Percentiles rank a stretch among this genome's conserved stretches.
Conservation (phyloP, 1,139 yeast genomes). For the Pichia sp. region DNA sequence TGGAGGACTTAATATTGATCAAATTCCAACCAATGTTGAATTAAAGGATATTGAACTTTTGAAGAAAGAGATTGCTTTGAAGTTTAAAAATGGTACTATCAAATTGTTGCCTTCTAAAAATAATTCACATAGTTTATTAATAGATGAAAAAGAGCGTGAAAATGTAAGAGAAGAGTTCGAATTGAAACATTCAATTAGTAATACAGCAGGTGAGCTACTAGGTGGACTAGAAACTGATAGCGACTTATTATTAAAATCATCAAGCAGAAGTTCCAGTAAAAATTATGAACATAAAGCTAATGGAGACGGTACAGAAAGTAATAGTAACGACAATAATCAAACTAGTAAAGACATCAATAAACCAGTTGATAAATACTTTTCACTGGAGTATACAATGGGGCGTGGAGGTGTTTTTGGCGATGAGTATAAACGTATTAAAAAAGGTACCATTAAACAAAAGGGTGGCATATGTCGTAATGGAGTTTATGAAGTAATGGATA, state of each 20-base stretch:
- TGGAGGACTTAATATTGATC: constrained; percentile 14
- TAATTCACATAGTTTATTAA: constrained; percentile 7
- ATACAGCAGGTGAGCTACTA: constrained; percentile 5
- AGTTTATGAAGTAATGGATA: constrained; percentile 4
- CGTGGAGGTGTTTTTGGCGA: constrained; percentile 16
- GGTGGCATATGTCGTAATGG: constrained; percentile 13
- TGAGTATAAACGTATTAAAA: constrained; percentile 4
- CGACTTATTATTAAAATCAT: neutral
- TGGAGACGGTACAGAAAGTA: neutral
- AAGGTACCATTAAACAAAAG: constrained; percentile 1
- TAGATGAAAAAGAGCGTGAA: constrained; percentile 9
- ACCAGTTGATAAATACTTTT: constrained; percentile 2
- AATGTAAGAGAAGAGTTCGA: constrained; percentile 1
- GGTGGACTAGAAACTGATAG: neutral
- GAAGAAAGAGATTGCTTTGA: constrained; percentile 11
- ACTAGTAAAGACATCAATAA: neutral
- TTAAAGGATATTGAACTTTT: constrained; percentile 9
- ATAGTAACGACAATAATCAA: too few relatives aligned
- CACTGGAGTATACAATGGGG: constrained; percentile 12
- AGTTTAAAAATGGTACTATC: constrained; percentile 13
- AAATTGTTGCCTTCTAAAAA: constrained; percentile 13
- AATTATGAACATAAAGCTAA: neutral
- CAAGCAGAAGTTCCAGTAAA: neutral
- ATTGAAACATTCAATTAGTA: constrained; percentile 1
- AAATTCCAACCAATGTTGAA: constrained; percentile 4